Base-by-base conservation (phyloP, 2,329 filamentous ascomycete species). In the Alternaria viburni region DNA sequence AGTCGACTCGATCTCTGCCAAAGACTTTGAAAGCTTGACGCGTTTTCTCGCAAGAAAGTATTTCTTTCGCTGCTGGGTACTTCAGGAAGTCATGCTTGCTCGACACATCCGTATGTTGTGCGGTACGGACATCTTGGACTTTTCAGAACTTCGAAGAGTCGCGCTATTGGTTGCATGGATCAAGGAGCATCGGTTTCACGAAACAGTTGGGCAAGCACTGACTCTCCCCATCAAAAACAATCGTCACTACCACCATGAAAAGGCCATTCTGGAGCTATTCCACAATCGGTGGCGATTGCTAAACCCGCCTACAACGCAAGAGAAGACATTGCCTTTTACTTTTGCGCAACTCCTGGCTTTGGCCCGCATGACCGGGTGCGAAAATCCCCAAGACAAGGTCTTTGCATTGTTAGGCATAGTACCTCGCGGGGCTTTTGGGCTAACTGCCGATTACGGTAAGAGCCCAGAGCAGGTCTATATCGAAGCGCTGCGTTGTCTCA, bases 41-140 rank as follows among this genome's bases (percentile, higher is more conserved):
- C 57, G 57, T 8, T 59, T 59, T 17, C 47, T 45, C 10, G 57
- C 57, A 13, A 54, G 57, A 7, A 49, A 30, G 23, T 59, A 59
- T 15, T 54, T 59, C 25, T 59, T 54, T 15, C 57, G 57, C 21
- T 59, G 57, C 25, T 59, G 57, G 57, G 47, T 59, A 17, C 36
- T 59, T 10, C 57, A 59, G 21, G 49, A 59, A 43, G 12, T 59
- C 13, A 52, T 59, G 41, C 28, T 59, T 19, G 49, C 47, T 23
- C 36, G 17, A 28, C 13, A 44, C 10, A 51, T 54, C 10, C 17
- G 47, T n/a, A 59, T 54, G 26, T 19, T 59, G 3, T 59, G 57
- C 5, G 49, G 57, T 11, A 12, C 57, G 9, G n/a, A 47, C 6
- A 30, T 46, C 15, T 13, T 54, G 15, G 23, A 30, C 17, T 32